Base-by-base conservation (phyloP, 352 stramenopile species). In the Globisporangium alternatum region DNA sequence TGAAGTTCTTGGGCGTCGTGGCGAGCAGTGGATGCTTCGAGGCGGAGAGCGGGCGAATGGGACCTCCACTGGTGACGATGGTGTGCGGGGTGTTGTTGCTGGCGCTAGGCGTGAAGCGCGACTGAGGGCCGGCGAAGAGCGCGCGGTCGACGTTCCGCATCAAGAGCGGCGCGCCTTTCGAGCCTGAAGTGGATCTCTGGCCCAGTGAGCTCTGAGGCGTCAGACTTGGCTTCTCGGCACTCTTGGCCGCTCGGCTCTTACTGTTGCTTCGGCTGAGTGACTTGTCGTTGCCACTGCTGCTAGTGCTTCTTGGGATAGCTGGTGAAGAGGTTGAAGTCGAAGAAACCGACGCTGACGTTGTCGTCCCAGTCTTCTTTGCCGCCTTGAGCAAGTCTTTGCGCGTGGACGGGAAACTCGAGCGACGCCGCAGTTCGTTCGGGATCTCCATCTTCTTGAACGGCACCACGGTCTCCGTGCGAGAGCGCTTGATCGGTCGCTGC, bases 381-480 rank as follows among this genome's bases (percentile, higher is more conserved):
- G 62, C 62, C 9, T 39, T 53, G 9, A 43, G 28, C 6, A 67
- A 12, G 41, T 64, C 64, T 10, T 31, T 25, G 9, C 56, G 64
- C 6, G 64, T 65, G 8, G 64, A 65, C 22, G 64, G 64, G 56
- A 69, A 56, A 35, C 64, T 69, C 10, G 64, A 57, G 3, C 56
- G 39, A 10, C 64, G 56, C 30, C 41, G 41, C 33, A 68, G 55
- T 28, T 62, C 54, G 10, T 52, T 57, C 22, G 64, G 64, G 13
- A 69, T 52, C 22, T 69, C 28, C 64, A 88, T 75, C 62, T 84
- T 75, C 59, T 86, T 88, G 55, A 88, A 88, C 17, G 68, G 60
- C 15, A 60, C 65, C n/a, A 51, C 71, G 5, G 65, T 49, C 62
- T 78, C 70, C 5, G 62, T 66, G 22, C 71, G 73, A 54, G 64